phyloP scores from a whole-genome alignment of 2,329 filamentous ascomycete species.

The Sporothrix curviconia region DNA sequence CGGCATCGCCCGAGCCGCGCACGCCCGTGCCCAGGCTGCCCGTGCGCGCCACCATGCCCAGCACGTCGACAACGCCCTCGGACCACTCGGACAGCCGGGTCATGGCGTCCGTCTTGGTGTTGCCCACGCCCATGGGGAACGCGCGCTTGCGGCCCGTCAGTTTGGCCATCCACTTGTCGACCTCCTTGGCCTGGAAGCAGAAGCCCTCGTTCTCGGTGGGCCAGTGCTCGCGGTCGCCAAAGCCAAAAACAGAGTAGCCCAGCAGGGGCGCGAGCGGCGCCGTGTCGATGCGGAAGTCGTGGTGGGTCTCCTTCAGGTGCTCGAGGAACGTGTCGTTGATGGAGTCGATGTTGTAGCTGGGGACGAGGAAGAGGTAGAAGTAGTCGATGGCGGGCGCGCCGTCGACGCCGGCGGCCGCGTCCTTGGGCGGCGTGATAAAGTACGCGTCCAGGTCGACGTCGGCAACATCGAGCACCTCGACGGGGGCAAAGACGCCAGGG shows the following conservation, averaged over 20 bases:
- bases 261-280: slow-evolving; percentile 68
- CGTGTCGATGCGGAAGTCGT: slow-evolving; percentile 95
- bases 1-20: slow-evolving; percentile 70
- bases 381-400: slow-evolving; percentile 46
- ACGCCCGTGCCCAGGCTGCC: slow-evolving; percentile 59
- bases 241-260: slow-evolving; percentile 89
- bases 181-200: slow-evolving; percentile 82
- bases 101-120: slow-evolving; percentile 64
- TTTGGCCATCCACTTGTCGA: slow-evolving; percentile 97
- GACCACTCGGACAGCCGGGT: slow-evolving; percentile 70
- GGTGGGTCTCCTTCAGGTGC: slow-evolving; percentile 84
- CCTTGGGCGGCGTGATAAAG: slow-evolving; percentile 70
- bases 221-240: slow-evolving; percentile 89
- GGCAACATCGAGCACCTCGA: slow-evolving; percentile 69
- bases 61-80: slow-evolving; percentile 62
- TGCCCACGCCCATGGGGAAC: slow-evolving; percentile 81
- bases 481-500: slow-evolving; percentile 38
- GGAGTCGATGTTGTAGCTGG: slow-evolving; percentile 92
- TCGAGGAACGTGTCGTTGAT: slow-evolving; percentile 82
- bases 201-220: slow-evolving; percentile 84
- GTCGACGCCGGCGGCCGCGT: slow-evolving; percentile 17
- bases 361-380: slow-evolving; percentile 79
- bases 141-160: slow-evolving; percentile 79
- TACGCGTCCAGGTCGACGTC: slow-evolving; percentile 90
- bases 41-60: slow-evolving; percentile 56